Conservation (phyloP, 176 grass and related monocot genomes). For the Triticum aestivum region IWGSC_CS_RefSeq_v2.1 NC_057800.1:507448981-507449480, state of each 20-base stretch:
- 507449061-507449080: not conserved
- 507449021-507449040: not conserved
- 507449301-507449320: not conserved
- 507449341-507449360: slow-evolving; percentile 12
- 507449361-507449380: not conserved
- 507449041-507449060: not conserved
- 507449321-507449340: not conserved
- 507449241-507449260: no score
- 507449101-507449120: not conserved
- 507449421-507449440: not conserved
- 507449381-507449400: slow-evolving; percentile 15
- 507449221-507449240: no score
- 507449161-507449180: no score
- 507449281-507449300: not conserved
- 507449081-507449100: not conserved
- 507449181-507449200: no score
- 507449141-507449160: no score
- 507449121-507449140: not conserved
- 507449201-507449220: no score
- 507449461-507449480: not conserved
- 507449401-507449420: not conserved
- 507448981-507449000: no score
- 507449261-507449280: not conserved
- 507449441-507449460: not conserved
- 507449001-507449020: not conserved